Evolutionary conservation across 2,329 filamentous ascomycete species (phyloP).

Genomic region (Mollisiaceae sp.): DNA sequence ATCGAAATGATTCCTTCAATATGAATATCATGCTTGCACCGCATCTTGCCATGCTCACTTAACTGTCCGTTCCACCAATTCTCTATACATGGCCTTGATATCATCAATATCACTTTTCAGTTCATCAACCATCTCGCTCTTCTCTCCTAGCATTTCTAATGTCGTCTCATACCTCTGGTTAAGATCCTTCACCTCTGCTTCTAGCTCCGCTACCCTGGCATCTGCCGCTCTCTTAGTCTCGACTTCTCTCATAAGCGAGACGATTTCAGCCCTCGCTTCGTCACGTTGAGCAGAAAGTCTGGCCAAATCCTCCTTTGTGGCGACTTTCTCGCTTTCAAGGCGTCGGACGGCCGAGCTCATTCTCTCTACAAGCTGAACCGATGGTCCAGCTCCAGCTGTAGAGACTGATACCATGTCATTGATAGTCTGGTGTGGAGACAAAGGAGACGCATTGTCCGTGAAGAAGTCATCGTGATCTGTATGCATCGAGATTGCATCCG

Average conservation of each 20-base stretch:
- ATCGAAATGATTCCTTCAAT: background rate
- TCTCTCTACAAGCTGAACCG: slow-evolving; percentile 91
- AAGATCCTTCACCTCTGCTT: slow-evolving; percentile 70
- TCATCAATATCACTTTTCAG: slow-evolving; percentile 86
- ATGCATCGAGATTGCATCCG: slow-evolving; percentile 36
- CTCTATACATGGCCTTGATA: slow-evolving; percentile 94
- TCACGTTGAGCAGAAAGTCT: slow-evolving; percentile 86
- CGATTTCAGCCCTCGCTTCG: slow-evolving; percentile 90
- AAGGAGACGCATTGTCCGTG: slow-evolving; percentile 59
- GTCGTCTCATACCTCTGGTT: slow-evolving; percentile 86
- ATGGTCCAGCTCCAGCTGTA: slow-evolving; percentile 87
- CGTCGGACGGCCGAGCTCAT: slow-evolving; percentile 94
- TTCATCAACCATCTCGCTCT: slow-evolving; percentile 94
- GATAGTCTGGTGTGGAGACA: slow-evolving; percentile 70
- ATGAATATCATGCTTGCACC: background rate
- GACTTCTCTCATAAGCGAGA: slow-evolving; percentile 83
- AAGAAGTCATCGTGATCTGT: slow-evolving; percentile 51
- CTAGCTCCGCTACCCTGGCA: slow-evolving; percentile 65
- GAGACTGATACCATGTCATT: slow-evolving; percentile 89
- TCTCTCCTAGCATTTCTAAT: slow-evolving; percentile 93
- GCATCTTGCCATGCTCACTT: slow-evolving; percentile 50
- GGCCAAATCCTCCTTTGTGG: slow-evolving; percentile 82
- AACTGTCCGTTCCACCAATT: slow-evolving; percentile 85
- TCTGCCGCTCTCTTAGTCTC: slow-evolving; percentile 70
- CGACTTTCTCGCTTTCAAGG: slow-evolving; percentile 89